These are phyloP conservation scores for Jamesozyma hellenica DNA, from an alignment of 805 yeast genomes.

Conservation along the genomic window DNA sequence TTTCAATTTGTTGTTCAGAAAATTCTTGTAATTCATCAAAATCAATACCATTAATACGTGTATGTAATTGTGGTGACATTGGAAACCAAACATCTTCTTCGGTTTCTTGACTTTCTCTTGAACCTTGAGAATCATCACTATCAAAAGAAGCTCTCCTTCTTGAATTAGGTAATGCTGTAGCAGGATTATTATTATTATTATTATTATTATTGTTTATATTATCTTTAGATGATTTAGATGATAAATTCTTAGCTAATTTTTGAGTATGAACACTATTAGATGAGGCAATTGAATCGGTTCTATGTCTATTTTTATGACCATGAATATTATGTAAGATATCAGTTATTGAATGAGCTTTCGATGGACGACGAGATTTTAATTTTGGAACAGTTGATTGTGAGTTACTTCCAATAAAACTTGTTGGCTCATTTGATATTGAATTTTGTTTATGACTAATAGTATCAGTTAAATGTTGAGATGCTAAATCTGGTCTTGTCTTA, in stretches of 20 bases:
- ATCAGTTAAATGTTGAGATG: no score
- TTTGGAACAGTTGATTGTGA: no score
- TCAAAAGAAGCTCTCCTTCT: conserved; percentile 31
- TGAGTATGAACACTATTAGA: neutral
- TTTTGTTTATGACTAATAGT: no score
- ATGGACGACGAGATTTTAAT: neutral
- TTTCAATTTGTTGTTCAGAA: conserved; percentile 47
- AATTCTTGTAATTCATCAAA: conserved; percentile 84
- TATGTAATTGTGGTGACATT: conserved; percentile 54
- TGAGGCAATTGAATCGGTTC: conserved; percentile 1
- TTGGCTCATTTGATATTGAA: no score
- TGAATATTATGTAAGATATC: neutral
- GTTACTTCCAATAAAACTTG: no score
- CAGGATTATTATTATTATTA: neutral
- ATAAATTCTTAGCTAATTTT: conserved; percentile 1
- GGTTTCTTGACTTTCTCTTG: conserved; percentile 77
- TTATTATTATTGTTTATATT: neutral
- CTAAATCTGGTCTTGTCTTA: no score
- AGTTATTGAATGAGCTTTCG: conserved; percentile 1
- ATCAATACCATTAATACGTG: conserved; percentile 68
- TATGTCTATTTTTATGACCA: neutral
- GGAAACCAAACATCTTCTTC: conserved; percentile 98
- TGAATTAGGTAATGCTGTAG: neutral
- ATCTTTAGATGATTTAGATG: conserved; percentile 1
- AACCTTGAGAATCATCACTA: conserved; percentile 64